These are phyloP conservation scores for Apiotrichum laibachii DNA, from an alignment of 1,284 basidiomycete species.

Conservation along the genomic window DNA sequence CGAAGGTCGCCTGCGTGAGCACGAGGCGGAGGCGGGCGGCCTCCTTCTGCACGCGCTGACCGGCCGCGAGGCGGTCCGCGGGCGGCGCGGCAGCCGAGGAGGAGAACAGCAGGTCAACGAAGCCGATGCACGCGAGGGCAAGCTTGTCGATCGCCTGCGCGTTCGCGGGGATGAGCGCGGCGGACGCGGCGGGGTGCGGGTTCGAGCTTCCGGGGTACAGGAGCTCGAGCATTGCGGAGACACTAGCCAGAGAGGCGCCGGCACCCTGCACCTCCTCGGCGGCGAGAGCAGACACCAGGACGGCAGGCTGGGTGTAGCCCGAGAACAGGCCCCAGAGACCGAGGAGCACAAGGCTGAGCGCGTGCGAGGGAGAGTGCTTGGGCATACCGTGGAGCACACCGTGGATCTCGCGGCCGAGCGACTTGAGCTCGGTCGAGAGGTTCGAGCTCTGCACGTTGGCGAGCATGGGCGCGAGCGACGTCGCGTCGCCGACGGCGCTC, in stretches of 20 bases:
- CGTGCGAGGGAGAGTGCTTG: slow-evolving; percentile 39
- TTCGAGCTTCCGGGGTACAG: slow-evolving; percentile 38
- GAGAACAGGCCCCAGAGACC: slow-evolving; percentile 49
- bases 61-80: slow-evolving; percentile 27
- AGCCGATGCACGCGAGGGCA: slow-evolving; percentile 46
- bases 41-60: slow-evolving; percentile 34
- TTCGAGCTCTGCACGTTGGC: slow-evolving; percentile 29
- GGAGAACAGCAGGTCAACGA: slow-evolving; percentile 40
- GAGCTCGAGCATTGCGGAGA: slow-evolving; percentile 44
- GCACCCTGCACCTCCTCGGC: slow-evolving; percentile 43
- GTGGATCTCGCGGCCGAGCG: slow-evolving; percentile 41
- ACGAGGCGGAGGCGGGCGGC: slow-evolving; percentile 39
- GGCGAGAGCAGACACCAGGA: slow-evolving; percentile 45
- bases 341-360: slow-evolving; percentile 48
- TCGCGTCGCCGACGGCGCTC: slow-evolving; percentile 27
- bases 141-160: slow-evolving; percentile 46
- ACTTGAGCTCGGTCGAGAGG: slow-evolving; percentile 27
- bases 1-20: slow-evolving; percentile 43
- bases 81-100: slow-evolving; percentile 18
- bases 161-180: slow-evolving; percentile 25
- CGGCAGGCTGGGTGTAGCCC: slow-evolving; percentile 38
- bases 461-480: slow-evolving; percentile 30
- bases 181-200: slow-evolving; percentile 8
- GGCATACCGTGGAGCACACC: slow-evolving; percentile 36
- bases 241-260: slow-evolving; percentile 29